Conservation (phyloP, 345 rosid species). For the Cardamine occulta region DNA sequence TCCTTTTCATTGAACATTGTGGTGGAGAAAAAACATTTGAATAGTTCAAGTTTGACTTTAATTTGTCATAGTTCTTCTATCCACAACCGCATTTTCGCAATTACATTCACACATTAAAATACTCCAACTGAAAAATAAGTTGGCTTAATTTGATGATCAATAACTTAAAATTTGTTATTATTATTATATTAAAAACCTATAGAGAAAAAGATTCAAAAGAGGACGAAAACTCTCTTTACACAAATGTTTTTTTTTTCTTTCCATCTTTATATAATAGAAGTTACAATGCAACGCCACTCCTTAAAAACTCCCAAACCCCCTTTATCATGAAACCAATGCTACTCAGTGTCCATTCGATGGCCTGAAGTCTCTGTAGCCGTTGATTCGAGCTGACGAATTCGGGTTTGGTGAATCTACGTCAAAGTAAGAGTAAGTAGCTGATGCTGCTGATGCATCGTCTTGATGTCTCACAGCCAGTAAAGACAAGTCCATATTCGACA, state of each 20-base stretch:
- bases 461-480: constrained; percentile 57
- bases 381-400: constrained; percentile 62
- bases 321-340: not conserved
- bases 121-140: not conserved
- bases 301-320: not conserved
- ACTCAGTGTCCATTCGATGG: constrained; percentile 81
- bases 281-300: constrained; percentile 26
- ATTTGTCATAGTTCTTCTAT: not conserved
- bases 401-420: constrained; percentile 45
- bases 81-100: not conserved
- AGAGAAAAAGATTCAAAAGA: constrained; percentile 20
- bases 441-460: constrained; percentile 39
- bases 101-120: constrained; percentile 4
- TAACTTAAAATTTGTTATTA: not conserved
- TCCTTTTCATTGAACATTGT: not conserved
- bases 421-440: constrained; percentile 41
- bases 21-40: not conserved
- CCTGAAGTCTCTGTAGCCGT: constrained; percentile 63
- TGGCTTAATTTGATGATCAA: constrained; percentile 3
- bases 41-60: constrained; percentile 6
- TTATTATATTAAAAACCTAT: constrained; percentile 4
- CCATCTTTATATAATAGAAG: constrained; percentile 10
- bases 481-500: constrained; percentile 63
- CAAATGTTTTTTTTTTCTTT: constrained; percentile 8
- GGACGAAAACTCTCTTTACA: constrained; percentile 24